Base-by-base conservation (phyloP, 139 green algal genomes). In the Tetraselmis chui region DNA sequence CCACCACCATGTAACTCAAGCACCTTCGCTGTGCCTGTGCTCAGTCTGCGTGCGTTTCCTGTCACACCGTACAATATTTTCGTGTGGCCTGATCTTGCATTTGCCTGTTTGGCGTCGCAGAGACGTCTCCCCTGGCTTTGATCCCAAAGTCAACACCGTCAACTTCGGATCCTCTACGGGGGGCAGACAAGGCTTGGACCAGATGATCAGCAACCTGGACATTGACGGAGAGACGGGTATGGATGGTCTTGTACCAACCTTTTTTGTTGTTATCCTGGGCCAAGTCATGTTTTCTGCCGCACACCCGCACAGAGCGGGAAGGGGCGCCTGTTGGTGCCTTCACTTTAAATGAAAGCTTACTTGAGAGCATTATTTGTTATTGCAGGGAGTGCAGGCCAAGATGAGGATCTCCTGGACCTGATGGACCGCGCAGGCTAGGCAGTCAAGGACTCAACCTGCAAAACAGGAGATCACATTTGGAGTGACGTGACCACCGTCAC, bases 381-480 rank as follows among this genome's bases (percentile, higher is more conserved):
- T 32, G 45, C 45, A 5, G 45, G 11, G 45, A 18, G 18, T 5
- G 1, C 58, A n/a, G 27, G 83, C 30, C 77, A 31, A 30, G 18
- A 28, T 75, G 83, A 84, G 11, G 80, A 84, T 2, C 58, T 87
- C 29, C 59, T 87, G 58, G 80, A 87, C 29, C 31, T 87, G n/a
- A 87, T 87, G 83, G 83, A 87, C 76, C 78, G 80, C 28, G 29
- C 45, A 5, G 45, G 45, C 11, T 67, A 18, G 18, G 45, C 11
- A n/a, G n/a, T n/a, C n/a, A n/a, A n/a, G n/a, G n/a, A n/a, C n/a
- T n/a, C n/a, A n/a, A n/a, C n/a, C n/a, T n/a, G n/a, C n/a, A n/a
- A n/a, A n/a, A n/a, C n/a, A n/a, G n/a, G n/a, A n/a, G n/a, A n/a
- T n/a, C n/a, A n/a, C n/a, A n/a, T n/a, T n/a, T n/a, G n/a, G n/a